These are phyloP conservation scores for Rhodotorula toruloides DNA, from an alignment of 768 basidiomycete genomes.

Conservation along the genomic window DNA sequence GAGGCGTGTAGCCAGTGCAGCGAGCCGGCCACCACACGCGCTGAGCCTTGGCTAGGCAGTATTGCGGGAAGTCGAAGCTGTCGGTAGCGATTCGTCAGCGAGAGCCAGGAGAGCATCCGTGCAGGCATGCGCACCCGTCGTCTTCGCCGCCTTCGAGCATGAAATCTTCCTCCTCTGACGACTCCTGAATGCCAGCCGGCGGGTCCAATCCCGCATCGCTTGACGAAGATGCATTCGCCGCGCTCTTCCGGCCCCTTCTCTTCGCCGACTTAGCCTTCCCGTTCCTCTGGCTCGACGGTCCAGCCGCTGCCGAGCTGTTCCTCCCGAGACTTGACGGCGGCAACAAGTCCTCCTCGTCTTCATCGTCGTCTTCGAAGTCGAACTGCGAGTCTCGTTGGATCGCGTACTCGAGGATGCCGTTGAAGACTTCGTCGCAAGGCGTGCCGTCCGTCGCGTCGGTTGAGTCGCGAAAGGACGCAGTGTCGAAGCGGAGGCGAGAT, in stretches of 20 bases:
- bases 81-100: no score
- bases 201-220: neutral
- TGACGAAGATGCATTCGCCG: neutral
- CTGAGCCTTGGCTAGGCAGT: neutral
- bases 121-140: neutral
- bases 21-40: conserved; percentile 18
- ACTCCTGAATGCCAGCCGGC: no score
- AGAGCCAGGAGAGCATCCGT: neutral
- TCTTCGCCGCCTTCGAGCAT: conserved; percentile 8
- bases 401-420: neutral
- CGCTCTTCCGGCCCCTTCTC: neutral
- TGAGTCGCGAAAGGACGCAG: conserved; percentile 14
- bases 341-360: conserved; percentile 6
- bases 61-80: conserved; percentile 7
- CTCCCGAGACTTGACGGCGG: no score
- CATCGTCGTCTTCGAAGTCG: neutral
- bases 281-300: neutral
- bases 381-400: neutral
- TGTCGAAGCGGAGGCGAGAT: conserved; percentile 10
- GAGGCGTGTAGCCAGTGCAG: neutral
- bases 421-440: conserved; percentile 2
- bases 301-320: no score
- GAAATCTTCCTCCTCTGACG: conserved; percentile 18
- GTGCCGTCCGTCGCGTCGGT: neutral
- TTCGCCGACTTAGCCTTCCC: neutral